Conservation (phyloP, 768 basidiomycete genomes). For the button mushroom (Agaricus bisporus) region DNA sequence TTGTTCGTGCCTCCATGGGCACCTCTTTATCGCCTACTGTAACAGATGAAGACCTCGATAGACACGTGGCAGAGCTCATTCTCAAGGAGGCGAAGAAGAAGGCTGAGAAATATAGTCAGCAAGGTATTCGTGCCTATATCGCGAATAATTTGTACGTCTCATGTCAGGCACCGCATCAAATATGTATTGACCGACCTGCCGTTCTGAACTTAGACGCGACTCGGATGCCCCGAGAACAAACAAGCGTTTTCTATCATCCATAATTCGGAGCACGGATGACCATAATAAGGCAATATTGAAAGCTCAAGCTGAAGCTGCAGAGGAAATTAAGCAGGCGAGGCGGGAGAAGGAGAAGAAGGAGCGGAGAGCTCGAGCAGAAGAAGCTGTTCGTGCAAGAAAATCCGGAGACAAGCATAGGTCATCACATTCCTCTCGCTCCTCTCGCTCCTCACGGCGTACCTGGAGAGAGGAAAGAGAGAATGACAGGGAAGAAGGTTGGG, state of each 20-base stretch:
- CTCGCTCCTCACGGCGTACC: conserved; percentile 9
- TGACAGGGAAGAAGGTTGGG: conserved; percentile 37
- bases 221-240: conserved; percentile 71
- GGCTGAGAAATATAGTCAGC: conserved; percentile 69
- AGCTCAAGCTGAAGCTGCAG: conserved; percentile 65
- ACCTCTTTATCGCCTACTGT: conserved; percentile 49
- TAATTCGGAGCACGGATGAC: conserved; percentile 92
- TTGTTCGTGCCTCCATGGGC: conserved; percentile 78
- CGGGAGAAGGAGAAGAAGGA: conserved; percentile 63
- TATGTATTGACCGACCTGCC: background rate
- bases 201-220: conserved; percentile 1
- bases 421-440: background rate
- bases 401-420: conserved; percentile 1
- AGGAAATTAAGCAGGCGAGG: conserved; percentile 63
- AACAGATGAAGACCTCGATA: conserved; percentile 83
- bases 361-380: conserved; percentile 62
- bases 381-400: conserved; percentile 43
- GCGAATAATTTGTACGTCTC: conserved; percentile 40
- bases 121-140: conserved; percentile 78
- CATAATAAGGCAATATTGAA: conserved; percentile 85
- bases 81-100: conserved; percentile 91
- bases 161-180: too few relatives aligned
- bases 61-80: conserved; percentile 87
- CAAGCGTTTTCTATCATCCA: conserved; percentile 76
- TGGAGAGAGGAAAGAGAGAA: conserved; percentile 9